phyloP scores from a whole-genome alignment of 768 basidiomycete genomes.

The Rhizopogon vesiculosus region DNA sequence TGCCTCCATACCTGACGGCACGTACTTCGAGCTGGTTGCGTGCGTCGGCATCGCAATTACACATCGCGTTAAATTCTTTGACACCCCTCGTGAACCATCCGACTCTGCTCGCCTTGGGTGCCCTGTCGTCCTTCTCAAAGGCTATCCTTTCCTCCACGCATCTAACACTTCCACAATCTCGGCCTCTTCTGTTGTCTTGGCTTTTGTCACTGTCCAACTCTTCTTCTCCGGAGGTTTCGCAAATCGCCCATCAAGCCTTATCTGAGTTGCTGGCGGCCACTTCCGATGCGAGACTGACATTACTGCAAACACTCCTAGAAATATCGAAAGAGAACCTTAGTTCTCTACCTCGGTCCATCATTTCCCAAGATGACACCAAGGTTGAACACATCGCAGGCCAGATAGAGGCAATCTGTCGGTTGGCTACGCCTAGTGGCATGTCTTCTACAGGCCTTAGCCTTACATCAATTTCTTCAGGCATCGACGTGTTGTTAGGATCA shows the following conservation, averaged over 20 bases:
- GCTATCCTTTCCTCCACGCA: conserved; percentile 50
- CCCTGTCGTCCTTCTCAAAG: conserved; percentile 52
- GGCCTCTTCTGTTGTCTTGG: conserved; percentile 64
- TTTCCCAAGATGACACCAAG: conserved; percentile 67
- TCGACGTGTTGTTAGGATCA: conserved; percentile 72
- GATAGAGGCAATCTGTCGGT: conserved; percentile 65
- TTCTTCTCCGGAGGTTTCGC: conserved; percentile 46
- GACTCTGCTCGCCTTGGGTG: conserved; percentile 56
- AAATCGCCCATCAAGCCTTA: conserved; percentile 43
- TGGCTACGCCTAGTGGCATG: conserved; percentile 24
- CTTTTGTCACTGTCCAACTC: conserved; percentile 71
- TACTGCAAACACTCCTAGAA: conserved; percentile 55
- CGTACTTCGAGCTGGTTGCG: conserved; percentile 77
- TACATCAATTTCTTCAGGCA: conserved; percentile 42
- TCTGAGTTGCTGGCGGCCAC: conserved; percentile 36
- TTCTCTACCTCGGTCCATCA: conserved; percentile 67
- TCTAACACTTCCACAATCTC: conserved; percentile 62
- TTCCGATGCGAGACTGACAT: conserved; percentile 37
- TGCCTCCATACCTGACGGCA: conserved; percentile 41
- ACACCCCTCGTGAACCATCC: conserved; percentile 70
- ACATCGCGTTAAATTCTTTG: conserved; percentile 76
- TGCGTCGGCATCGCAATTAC: conserved; percentile 77
- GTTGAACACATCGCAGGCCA: conserved; percentile 64
- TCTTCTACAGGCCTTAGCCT: conserved; percentile 20
- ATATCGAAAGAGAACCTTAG: conserved; percentile 62